phyloP scores from a whole-genome alignment of 176 grass and related monocot genomes.

The Pontederia crassipes region DNA sequence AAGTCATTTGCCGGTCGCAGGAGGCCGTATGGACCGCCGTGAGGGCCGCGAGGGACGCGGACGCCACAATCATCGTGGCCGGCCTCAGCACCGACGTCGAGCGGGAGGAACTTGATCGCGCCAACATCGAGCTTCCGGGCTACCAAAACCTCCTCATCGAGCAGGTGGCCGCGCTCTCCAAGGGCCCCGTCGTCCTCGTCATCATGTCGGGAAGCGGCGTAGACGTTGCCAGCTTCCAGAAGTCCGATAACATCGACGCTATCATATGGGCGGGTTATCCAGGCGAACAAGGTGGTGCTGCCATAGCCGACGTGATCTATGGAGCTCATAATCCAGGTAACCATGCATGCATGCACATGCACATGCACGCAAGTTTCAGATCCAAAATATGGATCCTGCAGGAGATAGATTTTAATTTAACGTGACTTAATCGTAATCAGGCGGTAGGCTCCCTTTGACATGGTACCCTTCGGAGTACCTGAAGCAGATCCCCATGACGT shows the following conservation, averaged over 20 bases:
- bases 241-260: slow-evolving; percentile 39
- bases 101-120: slow-evolving; percentile 62
- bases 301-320: slow-evolving; percentile 74
- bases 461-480: slow-evolving; percentile 73
- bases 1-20: slow-evolving; percentile 54
- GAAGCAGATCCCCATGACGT: slow-evolving; percentile 49
- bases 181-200: slow-evolving; percentile 71
- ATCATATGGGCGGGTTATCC: slow-evolving; percentile 94
- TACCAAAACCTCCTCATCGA: slow-evolving; percentile 56
- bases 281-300: slow-evolving; percentile 72
- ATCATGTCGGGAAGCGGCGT: slow-evolving; percentile 88
- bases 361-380: neutral
- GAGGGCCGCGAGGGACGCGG: slow-evolving; percentile 49
- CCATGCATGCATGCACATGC: neutral
- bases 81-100: slow-evolving; percentile 70
- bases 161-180: slow-evolving; percentile 52
- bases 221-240: slow-evolving; percentile 53
- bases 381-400: neutral
- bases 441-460: slow-evolving; percentile 83
- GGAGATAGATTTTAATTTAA: neutral
- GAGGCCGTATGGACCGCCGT: slow-evolving; percentile 49
- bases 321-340: slow-evolving; percentile 74
- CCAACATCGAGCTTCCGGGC: slow-evolving; percentile 53
- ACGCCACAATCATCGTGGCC: slow-evolving; percentile 75
- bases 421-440: slow-evolving; percentile 17